Percentiles rank a stretch among this genome's conserved stretches.
These are phyloP conservation scores for Hibiscus trionum DNA, from an alignment of 345 rosid species.

Conservation along the genomic window DNA sequence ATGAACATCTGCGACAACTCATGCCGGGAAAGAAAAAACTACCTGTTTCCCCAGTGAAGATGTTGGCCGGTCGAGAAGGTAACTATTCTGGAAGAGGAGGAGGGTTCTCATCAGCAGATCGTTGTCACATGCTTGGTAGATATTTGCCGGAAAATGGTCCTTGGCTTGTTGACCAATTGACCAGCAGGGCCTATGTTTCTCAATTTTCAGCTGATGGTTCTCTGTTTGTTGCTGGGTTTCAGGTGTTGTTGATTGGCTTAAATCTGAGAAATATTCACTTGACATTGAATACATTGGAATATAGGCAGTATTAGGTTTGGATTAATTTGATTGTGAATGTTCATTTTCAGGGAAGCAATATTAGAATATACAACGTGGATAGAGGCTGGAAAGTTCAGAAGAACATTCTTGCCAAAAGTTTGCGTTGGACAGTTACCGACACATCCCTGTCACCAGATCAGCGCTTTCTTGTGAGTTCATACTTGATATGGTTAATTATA, in stretches of 20 bases:
- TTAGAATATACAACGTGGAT: constrained; percentile 71
- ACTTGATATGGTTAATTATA: constrained; percentile 1
- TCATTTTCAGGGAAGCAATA: constrained; percentile 68
- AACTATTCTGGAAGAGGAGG: constrained; percentile 81
- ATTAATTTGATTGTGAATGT: background rate
- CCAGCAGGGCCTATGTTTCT: constrained; percentile 77
- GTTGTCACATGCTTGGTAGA: constrained; percentile 70
- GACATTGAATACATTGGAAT: constrained; percentile 1
- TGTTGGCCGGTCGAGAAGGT: constrained; percentile 79
- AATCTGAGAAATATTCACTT: background rate
- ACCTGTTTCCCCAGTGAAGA: constrained; percentile 67
- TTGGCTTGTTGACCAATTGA: constrained; percentile 67
- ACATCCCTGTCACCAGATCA: constrained; percentile 87
- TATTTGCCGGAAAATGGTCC: constrained; percentile 83
- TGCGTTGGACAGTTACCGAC: constrained; percentile 94
- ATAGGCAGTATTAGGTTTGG: background rate
- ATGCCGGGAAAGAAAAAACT: constrained; percentile 42
- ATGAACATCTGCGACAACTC: constrained; percentile 38
- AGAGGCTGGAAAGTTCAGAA: constrained; percentile 77
- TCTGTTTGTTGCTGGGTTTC: constrained; percentile 82
- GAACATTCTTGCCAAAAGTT: constrained; percentile 62
- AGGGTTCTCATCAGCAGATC: constrained; percentile 75
- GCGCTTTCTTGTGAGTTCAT: constrained; percentile 53
- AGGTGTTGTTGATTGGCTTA: constrained; percentile 36
- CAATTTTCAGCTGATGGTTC: constrained; percentile 92